These are phyloP conservation scores for Pichia sp. DNA, from an alignment of 1,139 yeast species.

Conservation along the genomic window DNA sequence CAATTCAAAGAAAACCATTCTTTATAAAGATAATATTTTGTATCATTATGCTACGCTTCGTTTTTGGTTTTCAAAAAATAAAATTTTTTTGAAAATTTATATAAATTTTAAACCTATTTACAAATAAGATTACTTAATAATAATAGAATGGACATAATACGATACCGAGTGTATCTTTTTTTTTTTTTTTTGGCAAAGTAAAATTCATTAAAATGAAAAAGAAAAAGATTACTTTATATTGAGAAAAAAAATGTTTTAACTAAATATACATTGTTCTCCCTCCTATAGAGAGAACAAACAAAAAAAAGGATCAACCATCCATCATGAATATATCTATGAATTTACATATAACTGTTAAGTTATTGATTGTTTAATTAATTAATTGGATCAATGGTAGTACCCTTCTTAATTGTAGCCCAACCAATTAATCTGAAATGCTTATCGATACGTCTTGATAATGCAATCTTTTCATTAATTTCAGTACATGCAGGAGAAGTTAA, in stretches of 20 bases:
- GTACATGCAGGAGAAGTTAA: constrained; percentile 99
- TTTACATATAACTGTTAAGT: neutral
- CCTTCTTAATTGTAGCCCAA: constrained; percentile 98
- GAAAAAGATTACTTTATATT: constrained; percentile 7
- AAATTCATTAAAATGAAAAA: neutral
- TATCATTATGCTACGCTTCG: no score
- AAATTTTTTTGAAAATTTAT: no score
- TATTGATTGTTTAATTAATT: constrained; percentile 25
- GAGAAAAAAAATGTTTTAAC: constrained; percentile 9
- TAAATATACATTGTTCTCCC: constrained; percentile 13
- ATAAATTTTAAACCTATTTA: no score
- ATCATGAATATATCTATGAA: neutral
- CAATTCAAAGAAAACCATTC: constrained; percentile 28
- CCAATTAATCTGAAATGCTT: constrained; percentile 99
- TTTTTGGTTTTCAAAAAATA: no score
- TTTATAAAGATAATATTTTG: constrained; percentile 4
- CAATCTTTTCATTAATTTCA: constrained; percentile 95
- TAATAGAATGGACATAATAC: no score
- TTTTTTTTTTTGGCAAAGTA: neutral
- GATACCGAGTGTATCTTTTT: no score
- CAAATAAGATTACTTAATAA: no score
- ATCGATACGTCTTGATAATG: constrained; percentile 96
- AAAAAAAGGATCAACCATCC: neutral
- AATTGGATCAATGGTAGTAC: constrained; percentile 76
- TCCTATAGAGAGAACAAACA: constrained; percentile 9